Evolutionary conservation across 176 grass and related monocot species (phyloP), one percentile per base, ranked within the genome.

Genomic region (Triticum urartu): DNA sequence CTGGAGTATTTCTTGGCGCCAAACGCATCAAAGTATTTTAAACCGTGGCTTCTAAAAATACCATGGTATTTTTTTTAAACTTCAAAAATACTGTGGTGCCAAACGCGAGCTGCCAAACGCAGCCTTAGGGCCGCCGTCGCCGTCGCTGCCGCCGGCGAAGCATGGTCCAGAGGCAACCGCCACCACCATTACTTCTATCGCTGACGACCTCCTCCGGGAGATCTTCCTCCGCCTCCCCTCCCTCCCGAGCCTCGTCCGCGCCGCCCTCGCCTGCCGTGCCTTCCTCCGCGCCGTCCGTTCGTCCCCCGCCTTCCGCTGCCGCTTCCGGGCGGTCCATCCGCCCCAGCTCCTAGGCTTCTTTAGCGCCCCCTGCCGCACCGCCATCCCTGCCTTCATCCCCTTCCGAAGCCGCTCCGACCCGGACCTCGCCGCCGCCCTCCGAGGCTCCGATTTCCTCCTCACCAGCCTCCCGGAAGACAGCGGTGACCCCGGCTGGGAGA

Each of bases 391-490:
- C 21, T 72, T 72, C 38, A 0, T 10, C 21, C 69, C 69, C 38
- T 11, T 72, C 36, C 69, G 69, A 21, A 24, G 36, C 11, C 68
- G 68, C 68, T 72, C 68, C 68, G 35, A 72, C 68, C 68, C 35
- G 4, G 68, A 72, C 34, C 10, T 40, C 10, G 3, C 68, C 4
- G 20, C 68, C 35, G 68, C 36, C 68, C 0, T 72, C 68, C 68
- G 68, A 0, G 36, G 68, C 68, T 0, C 68, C 20, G 68, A 72
- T 40, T 72, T 72, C 36, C 11, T 40, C 68, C 68, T 72, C 17
- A 22, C 68, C 36, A 4, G 68, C 20, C 68, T 72, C 68, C 35
- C 68, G 3, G 68, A 18, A 71, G 68, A 40, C 9, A 71, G 68
- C 20, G 20, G 34, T 17, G 36, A 36, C 0, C 18, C 68, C 20